Evolutionary conservation across 1,284 basidiomycete species (phyloP).

Genomic region (Rhodotorula sp.): DNA sequence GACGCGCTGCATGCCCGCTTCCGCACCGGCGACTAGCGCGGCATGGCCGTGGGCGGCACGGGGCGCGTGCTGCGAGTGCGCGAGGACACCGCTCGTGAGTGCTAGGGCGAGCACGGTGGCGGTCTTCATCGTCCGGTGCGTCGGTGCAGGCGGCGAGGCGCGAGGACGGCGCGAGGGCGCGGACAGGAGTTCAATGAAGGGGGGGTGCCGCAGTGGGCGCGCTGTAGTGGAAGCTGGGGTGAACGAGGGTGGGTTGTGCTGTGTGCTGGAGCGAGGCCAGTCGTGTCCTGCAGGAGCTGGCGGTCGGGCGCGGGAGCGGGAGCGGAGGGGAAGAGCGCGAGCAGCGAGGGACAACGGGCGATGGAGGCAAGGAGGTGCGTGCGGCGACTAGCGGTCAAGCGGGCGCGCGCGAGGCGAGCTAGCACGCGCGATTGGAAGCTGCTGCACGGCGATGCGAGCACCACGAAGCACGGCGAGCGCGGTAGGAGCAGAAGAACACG

Average conservation of each 20-base stretch:
- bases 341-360: background rate
- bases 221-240: background rate
- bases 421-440: background rate
- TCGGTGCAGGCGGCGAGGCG: background rate
- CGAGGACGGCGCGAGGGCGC: background rate
- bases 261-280: background rate
- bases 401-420: background rate
- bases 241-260: background rate
- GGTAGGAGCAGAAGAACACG: no score
- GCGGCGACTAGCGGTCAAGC: background rate
- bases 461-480: no score
- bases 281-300: background rate
- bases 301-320: background rate
- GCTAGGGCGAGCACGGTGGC: background rate
- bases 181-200: background rate
- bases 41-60: background rate
- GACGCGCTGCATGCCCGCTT: slow-evolving; percentile 1
- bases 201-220: background rate
- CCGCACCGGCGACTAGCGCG: background rate
- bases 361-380: background rate
- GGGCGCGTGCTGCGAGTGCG: background rate
- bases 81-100: background rate
- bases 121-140: background rate
- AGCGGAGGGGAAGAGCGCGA: background rate
- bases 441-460: no score